These are phyloP conservation scores for Rhizopogon rudus DNA, from an alignment of 768 basidiomycete species.

Conservation along the genomic window DNA sequence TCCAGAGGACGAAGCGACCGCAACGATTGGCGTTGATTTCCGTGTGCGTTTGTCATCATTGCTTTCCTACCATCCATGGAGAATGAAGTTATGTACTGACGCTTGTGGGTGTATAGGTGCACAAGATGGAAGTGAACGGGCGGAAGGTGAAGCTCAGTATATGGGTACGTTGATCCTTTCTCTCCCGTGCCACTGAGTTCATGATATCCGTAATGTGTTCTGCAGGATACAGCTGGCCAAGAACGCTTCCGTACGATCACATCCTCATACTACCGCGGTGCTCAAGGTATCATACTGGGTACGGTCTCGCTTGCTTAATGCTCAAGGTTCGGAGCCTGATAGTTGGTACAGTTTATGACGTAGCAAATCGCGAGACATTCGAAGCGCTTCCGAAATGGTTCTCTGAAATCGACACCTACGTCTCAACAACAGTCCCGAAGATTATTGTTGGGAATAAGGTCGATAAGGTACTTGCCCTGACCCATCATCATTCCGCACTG, in stretches of 20 bases:
- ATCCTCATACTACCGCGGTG: conserved; percentile 89
- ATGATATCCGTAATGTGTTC: not conserved
- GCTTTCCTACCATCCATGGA: not conserved
- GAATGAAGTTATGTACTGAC: not conserved
- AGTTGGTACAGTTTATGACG: conserved; percentile 76
- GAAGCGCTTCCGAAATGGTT: conserved; percentile 94
- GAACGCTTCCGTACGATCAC: conserved; percentile 97
- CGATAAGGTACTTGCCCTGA: conserved; percentile 60
- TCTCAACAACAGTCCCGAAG: conserved; percentile 80
- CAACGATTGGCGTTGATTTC: conserved; percentile 85
- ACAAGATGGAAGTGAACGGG: conserved; percentile 82
- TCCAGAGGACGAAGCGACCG: conserved; percentile 83
- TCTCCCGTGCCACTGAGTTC: not conserved
- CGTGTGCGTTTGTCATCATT: conserved; percentile 46
- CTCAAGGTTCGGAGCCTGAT: not conserved
- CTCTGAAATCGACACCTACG: conserved; percentile 90
- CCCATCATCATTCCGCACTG: not conserved
- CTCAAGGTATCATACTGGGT: conserved; percentile 80
- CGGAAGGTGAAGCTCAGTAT: conserved; percentile 91
- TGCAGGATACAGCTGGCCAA: conserved; percentile 91
- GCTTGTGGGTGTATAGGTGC: conserved; percentile 44
- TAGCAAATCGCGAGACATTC: conserved; percentile 87
- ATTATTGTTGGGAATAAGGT: conserved; percentile 95
- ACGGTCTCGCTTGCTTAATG: conserved; percentile 3
- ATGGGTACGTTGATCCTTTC: conserved; percentile 58